Evolutionary conservation across 2,329 filamentous ascomycete species (phyloP).

Genomic region (Xylaria sp.): DNA sequence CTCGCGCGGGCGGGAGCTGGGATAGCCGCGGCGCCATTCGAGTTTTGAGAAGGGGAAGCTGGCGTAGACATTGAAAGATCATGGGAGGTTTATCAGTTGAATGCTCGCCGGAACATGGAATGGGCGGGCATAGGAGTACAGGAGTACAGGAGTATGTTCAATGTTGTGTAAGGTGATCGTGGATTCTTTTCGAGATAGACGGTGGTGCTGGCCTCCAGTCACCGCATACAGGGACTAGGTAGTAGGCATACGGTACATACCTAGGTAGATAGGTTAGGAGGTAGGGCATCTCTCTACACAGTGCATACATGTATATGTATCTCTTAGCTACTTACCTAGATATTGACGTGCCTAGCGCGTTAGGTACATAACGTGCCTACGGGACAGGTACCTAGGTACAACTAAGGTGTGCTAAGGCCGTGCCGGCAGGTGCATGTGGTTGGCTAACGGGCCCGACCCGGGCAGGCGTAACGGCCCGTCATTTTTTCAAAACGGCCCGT

Average conservation of each 20-base stretch:
- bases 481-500: too few species aligned
- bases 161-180: not conserved
- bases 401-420: too few species aligned
- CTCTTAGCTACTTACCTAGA: not conserved
- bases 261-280: not conserved
- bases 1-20: conserved; percentile 30
- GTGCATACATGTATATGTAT: not conserved
- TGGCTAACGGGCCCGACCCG: too few species aligned
- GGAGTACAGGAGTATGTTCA: not conserved
- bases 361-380: too few species aligned
- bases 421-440: too few species aligned
- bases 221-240: not conserved
- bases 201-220: not conserved
- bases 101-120: not conserved
- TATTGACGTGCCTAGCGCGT: too few species aligned
- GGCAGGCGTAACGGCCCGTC: too few species aligned
- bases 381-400: too few species aligned
- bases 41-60: conserved; percentile 37
- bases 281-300: too few species aligned
- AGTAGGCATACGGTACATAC: not conserved
- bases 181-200: not conserved
- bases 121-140: not conserved
- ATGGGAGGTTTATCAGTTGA: conserved; percentile 8
- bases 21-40: conserved; percentile 37
- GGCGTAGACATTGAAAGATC: conserved; percentile 36